These are phyloP conservation scores for Aspergillaceae sp. DNA, from an alignment of 2,329 filamentous ascomycete species.

Conservation along the genomic window DNA sequence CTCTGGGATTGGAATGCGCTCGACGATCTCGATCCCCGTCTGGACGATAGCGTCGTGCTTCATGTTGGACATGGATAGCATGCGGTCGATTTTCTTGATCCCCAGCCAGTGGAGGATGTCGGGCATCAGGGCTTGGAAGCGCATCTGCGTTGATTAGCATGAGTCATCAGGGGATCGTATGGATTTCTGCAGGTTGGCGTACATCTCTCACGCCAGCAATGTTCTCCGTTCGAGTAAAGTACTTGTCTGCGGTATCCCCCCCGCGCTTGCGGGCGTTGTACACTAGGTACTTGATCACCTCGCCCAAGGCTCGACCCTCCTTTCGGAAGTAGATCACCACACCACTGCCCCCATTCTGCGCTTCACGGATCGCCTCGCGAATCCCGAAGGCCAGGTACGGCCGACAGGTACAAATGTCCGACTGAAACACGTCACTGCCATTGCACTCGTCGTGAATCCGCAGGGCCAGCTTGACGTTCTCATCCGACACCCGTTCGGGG, in stretches of 20 bases:
- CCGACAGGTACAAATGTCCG: constrained; percentile 88
- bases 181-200: constrained; percentile 6
- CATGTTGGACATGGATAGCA: constrained; percentile 94
- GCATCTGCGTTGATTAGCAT: constrained; percentile 55
- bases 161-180: constrained; percentile 16
- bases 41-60: constrained; percentile 46
- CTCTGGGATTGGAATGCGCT: constrained; percentile 85
- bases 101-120: constrained; percentile 97
- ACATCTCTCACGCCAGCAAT: constrained; percentile 83
- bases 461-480: constrained; percentile 68
- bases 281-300: constrained; percentile 84
- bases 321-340: constrained; percentile 99
- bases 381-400: constrained; percentile 96
- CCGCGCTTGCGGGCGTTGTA: constrained; percentile 43
- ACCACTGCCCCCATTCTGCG: constrained; percentile 84
- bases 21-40: constrained; percentile 61
- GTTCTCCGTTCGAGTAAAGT: constrained; percentile 96
- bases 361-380: constrained; percentile 94
- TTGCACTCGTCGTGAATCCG: constrained; percentile 88
- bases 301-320: constrained; percentile 85
- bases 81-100: constrained; percentile 96
- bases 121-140: constrained; percentile 96
- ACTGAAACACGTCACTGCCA: constrained; percentile 93
- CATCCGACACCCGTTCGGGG: constrained; percentile 85
- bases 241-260: constrained; percentile 41